These are phyloP conservation scores for Tripterygium wilfordii DNA, from an alignment of 177 flowering plant genomes.

Conservation along the genomic window DNA sequence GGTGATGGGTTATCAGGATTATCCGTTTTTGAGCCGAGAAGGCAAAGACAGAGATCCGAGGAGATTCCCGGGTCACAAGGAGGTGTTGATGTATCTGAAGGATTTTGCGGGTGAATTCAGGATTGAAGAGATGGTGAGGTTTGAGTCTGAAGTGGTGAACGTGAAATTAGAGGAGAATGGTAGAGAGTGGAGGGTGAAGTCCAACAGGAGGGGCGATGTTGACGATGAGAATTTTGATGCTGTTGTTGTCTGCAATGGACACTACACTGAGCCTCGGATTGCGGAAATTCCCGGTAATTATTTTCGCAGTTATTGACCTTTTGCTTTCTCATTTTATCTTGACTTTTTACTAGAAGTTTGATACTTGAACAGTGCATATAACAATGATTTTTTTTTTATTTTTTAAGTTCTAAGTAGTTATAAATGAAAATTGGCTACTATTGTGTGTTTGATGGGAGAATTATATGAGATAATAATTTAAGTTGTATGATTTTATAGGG, in stretches of 20 bases:
- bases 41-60: slow-evolving; percentile 45
- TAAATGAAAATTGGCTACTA: too few relatives aligned
- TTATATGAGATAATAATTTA: too few relatives aligned
- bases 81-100: slow-evolving; percentile 62
- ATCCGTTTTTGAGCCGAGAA: slow-evolving; percentile 46
- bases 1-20: slow-evolving; percentile 74
- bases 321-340: too few relatives aligned
- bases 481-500: too few relatives aligned
- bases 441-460: too few relatives aligned
- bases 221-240: slow-evolving; percentile 65
- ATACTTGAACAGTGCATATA: too few relatives aligned
- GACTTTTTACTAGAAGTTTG: too few relatives aligned
- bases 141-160: slow-evolving; percentile 52
- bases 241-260: slow-evolving; percentile 83
- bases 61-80: slow-evolving; percentile 72
- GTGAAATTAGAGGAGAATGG: slow-evolving; percentile 44
- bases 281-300: slow-evolving; percentile 68
- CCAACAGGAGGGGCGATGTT: slow-evolving; percentile 6
- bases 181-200: slow-evolving; percentile 45
- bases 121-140: slow-evolving; percentile 50
- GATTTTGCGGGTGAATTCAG: slow-evolving; percentile 56
- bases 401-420: too few relatives aligned
- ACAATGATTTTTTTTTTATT: too few relatives aligned
- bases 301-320: neutral
- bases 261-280: slow-evolving; percentile 57